phyloP scores from a whole-genome alignment of 768 basidiomycete genomes.

The Boletus tylopilopsis region DNA sequence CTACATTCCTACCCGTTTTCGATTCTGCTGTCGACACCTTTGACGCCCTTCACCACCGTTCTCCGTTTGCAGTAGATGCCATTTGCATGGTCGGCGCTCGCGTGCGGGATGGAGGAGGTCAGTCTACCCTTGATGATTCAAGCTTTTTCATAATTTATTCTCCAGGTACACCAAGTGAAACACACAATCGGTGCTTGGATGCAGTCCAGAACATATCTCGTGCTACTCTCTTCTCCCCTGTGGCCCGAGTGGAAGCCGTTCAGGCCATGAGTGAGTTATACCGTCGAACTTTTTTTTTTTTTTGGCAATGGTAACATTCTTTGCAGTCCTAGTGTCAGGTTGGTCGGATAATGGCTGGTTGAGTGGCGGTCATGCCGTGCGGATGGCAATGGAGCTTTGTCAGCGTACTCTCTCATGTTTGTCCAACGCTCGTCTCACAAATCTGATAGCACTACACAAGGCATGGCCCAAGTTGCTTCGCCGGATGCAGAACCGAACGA shows the following conservation, averaged over 20 bases:
- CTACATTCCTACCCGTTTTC: conserved; percentile 86
- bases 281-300: neutral
- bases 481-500: conserved; percentile 70
- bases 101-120: conserved; percentile 87
- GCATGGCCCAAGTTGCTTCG: conserved; percentile 82
- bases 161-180: conserved; percentile 72
- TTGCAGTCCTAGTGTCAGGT: conserved; percentile 79
- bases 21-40: conserved; percentile 81
- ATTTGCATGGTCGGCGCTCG: conserved; percentile 94
- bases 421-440: conserved; percentile 5
- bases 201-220: conserved; percentile 85
- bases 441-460: conserved; percentile 71
- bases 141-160: conserved; percentile 9
- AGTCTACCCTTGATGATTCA: conserved; percentile 16
- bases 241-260: conserved; percentile 80
- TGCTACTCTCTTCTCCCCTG: conserved; percentile 83
- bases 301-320: neutral
- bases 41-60: conserved; percentile 80
- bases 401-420: conserved; percentile 25
- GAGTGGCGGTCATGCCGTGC: conserved; percentile 92
- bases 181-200: conserved; percentile 67
- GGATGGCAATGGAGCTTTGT: conserved; percentile 96
- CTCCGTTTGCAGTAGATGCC: conserved; percentile 88
- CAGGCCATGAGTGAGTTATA: conserved; percentile 84
- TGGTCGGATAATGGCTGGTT: conserved; percentile 98